These are phyloP conservation scores for Trichophaea hybrida DNA, from an alignment of 2,329 filamentous ascomycete genomes.

Conservation along the genomic window DNA sequence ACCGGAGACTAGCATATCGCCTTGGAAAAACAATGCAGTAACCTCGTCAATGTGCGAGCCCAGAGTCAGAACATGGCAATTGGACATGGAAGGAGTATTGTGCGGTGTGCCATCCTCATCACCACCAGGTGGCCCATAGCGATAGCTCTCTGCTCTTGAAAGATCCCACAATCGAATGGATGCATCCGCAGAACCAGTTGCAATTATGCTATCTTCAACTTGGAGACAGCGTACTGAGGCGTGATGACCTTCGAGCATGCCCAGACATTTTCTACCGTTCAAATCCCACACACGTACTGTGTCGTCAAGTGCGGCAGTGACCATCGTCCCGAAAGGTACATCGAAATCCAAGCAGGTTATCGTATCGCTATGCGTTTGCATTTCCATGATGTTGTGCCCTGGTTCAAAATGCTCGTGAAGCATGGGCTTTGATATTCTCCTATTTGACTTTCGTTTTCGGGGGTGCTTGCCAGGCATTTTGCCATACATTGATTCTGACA, in stretches of 20 bases:
- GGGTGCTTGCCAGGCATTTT: constrained; percentile 44
- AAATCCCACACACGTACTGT: constrained; percentile 93
- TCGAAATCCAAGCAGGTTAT: constrained; percentile 93
- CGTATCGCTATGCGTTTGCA: constrained; percentile 74
- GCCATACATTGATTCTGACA: constrained; percentile 96
- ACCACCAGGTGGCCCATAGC: constrained; percentile 29
- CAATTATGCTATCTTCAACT: constrained; percentile 88
- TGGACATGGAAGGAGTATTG: constrained; percentile 47
- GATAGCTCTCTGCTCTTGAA: constrained; percentile 52
- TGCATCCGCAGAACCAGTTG: constrained; percentile 87
- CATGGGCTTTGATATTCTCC: constrained; percentile 79
- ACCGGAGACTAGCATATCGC: constrained; percentile 81
- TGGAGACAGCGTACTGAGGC: constrained; percentile 86
- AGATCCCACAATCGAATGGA: constrained; percentile 92
- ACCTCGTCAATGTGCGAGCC: constrained; percentile 87
- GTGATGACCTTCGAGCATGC: constrained; percentile 80
- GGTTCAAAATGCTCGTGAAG: constrained; percentile 90
- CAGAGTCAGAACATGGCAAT: constrained; percentile 78
- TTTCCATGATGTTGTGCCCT: constrained; percentile 73
- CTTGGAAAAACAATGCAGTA: constrained; percentile 80
- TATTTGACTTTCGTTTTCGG: constrained; percentile 42
- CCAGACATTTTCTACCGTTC: constrained; percentile 83
- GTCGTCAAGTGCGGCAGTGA: constrained; percentile 83
- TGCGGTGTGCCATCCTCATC: constrained; percentile 44
- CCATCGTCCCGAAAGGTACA: constrained; percentile 88